Evolutionary conservation across 2,329 filamentous ascomycete species (phyloP).

Genomic region (Penicillium sp.): DNA sequence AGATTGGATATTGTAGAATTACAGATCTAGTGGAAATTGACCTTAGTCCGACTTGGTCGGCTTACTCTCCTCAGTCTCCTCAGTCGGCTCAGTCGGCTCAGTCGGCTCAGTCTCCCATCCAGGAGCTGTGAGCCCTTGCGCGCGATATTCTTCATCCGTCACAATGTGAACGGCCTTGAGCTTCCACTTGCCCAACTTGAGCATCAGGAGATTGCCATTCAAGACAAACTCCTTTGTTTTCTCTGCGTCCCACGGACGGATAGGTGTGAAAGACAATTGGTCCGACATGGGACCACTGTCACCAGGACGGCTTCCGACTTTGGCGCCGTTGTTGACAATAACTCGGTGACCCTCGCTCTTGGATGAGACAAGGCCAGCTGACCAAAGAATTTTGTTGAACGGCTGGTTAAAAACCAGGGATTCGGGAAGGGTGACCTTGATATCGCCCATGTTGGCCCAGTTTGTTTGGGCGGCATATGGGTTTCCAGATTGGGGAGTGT

Average conservation of each 20-base stretch:
- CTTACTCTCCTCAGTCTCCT: too few species aligned
- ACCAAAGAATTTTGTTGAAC: constrained; percentile 50
- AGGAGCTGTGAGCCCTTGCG: constrained; percentile 46
- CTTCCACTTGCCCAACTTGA: constrained; percentile 60
- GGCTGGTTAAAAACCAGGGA: constrained; percentile 49
- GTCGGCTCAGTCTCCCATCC: constrained; percentile 45
- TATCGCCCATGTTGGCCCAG: constrained; percentile 37
- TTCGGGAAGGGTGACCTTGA: constrained; percentile 46
- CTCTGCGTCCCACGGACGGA: constrained; percentile 43
- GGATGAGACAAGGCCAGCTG: constrained; percentile 51
- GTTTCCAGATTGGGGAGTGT: constrained; percentile 38
- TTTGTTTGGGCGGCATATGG: constrained; percentile 39
- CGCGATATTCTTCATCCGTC: constrained; percentile 52
- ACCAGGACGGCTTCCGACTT: constrained; percentile 46
- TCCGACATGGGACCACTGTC: constrained; percentile 43
- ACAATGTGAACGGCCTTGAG: constrained; percentile 57
- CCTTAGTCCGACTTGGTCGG: constrained; percentile 3
- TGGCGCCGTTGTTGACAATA: constrained; percentile 50
- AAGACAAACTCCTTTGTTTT: constrained; percentile 51
- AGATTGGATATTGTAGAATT: constrained; percentile 10
- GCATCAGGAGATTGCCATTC: constrained; percentile 51
- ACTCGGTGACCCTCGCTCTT: constrained; percentile 53
- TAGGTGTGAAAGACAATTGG: constrained; percentile 50
- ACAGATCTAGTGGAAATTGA: constrained; percentile 2
- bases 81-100: constrained; percentile 5